A percentile compares a stretch with the other conserved stretches of the same genome.
phyloP scores from a whole-genome alignment of 1,139 yeast species.

The Kazachstania sp. region DNA sequence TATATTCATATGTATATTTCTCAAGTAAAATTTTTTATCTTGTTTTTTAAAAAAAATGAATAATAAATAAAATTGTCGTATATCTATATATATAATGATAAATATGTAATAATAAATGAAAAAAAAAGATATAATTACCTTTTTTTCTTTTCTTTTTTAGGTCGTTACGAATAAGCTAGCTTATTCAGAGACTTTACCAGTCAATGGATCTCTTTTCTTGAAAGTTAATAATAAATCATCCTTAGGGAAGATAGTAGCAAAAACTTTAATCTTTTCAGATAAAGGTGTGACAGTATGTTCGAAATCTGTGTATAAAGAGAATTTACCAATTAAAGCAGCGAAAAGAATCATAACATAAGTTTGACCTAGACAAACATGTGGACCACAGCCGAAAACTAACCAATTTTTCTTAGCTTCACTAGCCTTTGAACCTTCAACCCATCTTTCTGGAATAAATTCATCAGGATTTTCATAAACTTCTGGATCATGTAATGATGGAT shows the following conservation, averaged over 20 bases:
- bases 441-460: conserved; percentile 89
- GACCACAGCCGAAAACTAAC: conserved; percentile 95
- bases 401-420: conserved; percentile 69
- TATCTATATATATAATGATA: background rate
- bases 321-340: conserved; percentile 85
- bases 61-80: no score
- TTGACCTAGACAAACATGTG: conserved; percentile 93
- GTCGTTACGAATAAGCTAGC: background rate
- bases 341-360: conserved; percentile 85
- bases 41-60: background rate
- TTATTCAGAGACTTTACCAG: conserved; percentile 26
- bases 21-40: no score
- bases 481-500: conserved; percentile 94
- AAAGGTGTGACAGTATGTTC: conserved; percentile 71
- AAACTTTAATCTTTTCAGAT: conserved; percentile 87
- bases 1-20: background rate
- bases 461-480: conserved; percentile 94
- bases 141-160: background rate
- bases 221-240: conserved; percentile 84
- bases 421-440: conserved; percentile 66
- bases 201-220: conserved; percentile 47
- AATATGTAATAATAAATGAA: background rate
- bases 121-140: background rate
- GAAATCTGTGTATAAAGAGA: conserved; percentile 69
- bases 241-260: conserved; percentile 96